Evolutionary conservation across 2,329 filamentous ascomycete species (phyloP), one percentile per base, ranked within the genome.

Genomic region (Aspergillus floridensis): DNA sequence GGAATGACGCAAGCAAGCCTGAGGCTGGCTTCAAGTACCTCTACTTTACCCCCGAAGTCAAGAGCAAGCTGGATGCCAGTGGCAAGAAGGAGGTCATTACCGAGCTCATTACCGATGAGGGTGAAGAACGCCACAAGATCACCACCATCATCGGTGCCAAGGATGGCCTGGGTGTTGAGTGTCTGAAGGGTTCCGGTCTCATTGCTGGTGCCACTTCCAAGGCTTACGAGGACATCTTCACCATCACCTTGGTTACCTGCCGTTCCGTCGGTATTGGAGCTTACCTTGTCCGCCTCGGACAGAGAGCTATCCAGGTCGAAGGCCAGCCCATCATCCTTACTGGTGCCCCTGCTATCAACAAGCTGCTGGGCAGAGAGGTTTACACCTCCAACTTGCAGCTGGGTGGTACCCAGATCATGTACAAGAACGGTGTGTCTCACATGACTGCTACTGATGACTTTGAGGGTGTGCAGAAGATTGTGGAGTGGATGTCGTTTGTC

Each of bases 401-500:
- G 66, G 95, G 95, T 87, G 95, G 95, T 70, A 99, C 95, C n/a
- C 95, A 99, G 80, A 99, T 99, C 85, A 99, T 99, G 95, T 98
- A 99, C 87, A 93, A 91, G 81, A 99, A 99, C 76, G 95, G 95
- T 86, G 95, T 99, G 47, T 98, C 95, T 22, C 95, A 99, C 82
- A 93, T 98, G 91, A 97, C 93, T 67, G 95, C 95, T 71, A 90
- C 89, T 68, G 93, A 99, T 72, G 95, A 99, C 81, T 98, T 99
- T 70, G 93, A 93, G 72, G 95, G 95, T 86, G 91, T 99, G 22
- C 92, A 91, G 71, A 96, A 96, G 84, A 98, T 99, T 74, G 92
- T 98, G 53, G 90, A 96, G 76, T 99, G 95, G 95, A 87, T 99
- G 84, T 95, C 93, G 2, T 99, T 92, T 72, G 90, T 99, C 31